Percentiles rank a stretch among this genome's conserved stretches.
These are phyloP conservation scores for Coffea eugenioides DNA, from an alignment of 257 asterid species.

Conservation along the genomic window DNA sequence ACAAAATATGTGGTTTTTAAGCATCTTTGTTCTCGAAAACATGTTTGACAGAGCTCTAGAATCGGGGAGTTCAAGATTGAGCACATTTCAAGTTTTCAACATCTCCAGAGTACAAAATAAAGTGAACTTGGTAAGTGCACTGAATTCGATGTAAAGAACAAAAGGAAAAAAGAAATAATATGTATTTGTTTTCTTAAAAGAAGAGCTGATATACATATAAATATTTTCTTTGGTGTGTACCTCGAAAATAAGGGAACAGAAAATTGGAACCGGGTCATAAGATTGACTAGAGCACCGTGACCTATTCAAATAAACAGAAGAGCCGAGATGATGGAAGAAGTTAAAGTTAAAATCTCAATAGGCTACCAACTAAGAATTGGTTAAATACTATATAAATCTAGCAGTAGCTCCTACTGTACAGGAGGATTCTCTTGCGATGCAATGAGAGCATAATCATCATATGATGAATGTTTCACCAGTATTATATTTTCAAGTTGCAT, in stretches of 20 bases:
- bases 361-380: slow-evolving; percentile 1
- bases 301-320: slow-evolving; percentile 5
- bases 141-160: background rate
- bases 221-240: background rate
- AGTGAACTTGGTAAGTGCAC: background rate
- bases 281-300: slow-evolving; percentile 12
- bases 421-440: background rate
- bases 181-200: background rate
- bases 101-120: background rate
- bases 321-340: slow-evolving; percentile 7
- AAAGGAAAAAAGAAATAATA: slow-evolving; percentile 1
- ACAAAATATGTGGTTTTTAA: background rate
- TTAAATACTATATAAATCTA: background rate
- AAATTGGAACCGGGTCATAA: slow-evolving; percentile 8
- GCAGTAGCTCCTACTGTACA: background rate
- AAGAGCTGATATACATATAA: slow-evolving; percentile 3
- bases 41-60: slow-evolving; percentile 5
- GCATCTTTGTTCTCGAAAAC: background rate
- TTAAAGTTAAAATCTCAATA: background rate
- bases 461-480: too few relatives aligned
- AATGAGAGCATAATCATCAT: background rate
- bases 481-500: background rate
- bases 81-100: too few relatives aligned
- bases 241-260: slow-evolving; percentile 8
- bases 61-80: background rate